Evolutionary conservation across 768 basidiomycete species (phyloP), one percentile per base, ranked within the genome.

Genomic region (Sporobolomyces pararoseus): DNA sequence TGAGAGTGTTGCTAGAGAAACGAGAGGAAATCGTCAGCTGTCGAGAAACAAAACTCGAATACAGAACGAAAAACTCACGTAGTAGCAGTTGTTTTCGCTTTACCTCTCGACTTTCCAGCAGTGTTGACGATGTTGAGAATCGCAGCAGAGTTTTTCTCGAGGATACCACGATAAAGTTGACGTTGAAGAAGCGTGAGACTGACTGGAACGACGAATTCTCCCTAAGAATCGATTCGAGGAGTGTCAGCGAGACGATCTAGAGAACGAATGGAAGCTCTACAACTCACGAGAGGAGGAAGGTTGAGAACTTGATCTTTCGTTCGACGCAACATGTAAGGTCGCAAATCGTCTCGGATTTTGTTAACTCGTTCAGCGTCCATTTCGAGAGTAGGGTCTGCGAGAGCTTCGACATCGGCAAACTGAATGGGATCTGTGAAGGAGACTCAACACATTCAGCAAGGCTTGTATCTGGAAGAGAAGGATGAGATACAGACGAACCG

Each of bases 251-350:
- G 2, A 0, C 3, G 21, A 16, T 7, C 32, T 0, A 14, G 2
- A 16, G 23, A 14, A 14, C n/a, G 34, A 57, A 12, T 47, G 14
- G 46, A 6, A 9, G 9, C 39, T 42, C 46, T 7, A 47, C 6
- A 14, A 32, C 61, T 13, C 5, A 73, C 72, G 76, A 76, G 65
- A 1, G 75, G 75, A 1, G 76, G 76, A 4, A 77, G 72, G 32
- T 76, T 61, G 50, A 77, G 73, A 3, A 76, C 75, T 23, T 67
- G 65, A 23, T 77, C 70, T 81, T 99, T 99, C 75, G 91, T 86
- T 23, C 96, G 87, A 21, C 96, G 88, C 39, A 99, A 81, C 81
- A 98, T 96, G 77, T 97, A 96, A 0, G 92, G 94, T 72, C 81
- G 80, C 51, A 97, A 81, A 74, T 85, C 84, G 31, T 80, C 82